phyloP scores from a whole-genome alignment of 345 rosid species.

The Arabis alpina region DNA sequence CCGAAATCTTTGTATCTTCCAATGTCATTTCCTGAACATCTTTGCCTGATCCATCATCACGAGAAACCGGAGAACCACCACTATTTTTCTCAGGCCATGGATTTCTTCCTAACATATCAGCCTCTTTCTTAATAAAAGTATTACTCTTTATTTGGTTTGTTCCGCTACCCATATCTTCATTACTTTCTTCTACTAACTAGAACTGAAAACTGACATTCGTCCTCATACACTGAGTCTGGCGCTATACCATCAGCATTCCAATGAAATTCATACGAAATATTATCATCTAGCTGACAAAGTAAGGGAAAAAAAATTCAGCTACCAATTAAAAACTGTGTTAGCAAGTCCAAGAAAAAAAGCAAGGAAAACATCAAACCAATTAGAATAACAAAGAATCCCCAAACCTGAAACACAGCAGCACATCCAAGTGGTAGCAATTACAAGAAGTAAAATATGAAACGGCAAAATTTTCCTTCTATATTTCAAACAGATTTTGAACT shows the following conservation, averaged over 20 bases:
- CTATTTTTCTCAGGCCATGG: slow-evolving; percentile 56
- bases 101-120: slow-evolving; percentile 58
- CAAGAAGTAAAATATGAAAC: neutral
- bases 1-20: slow-evolving; percentile 52
- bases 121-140: slow-evolving; percentile 41
- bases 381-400: neutral
- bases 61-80: slow-evolving; percentile 47
- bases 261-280: slow-evolving; percentile 57
- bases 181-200: slow-evolving; percentile 41
- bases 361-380: neutral
- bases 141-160: slow-evolving; percentile 37
- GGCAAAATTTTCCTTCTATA: neutral
- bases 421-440: slow-evolving; percentile 8
- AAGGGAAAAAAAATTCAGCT: slow-evolving; percentile 20
- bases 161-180: slow-evolving; percentile 47
- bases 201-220: slow-evolving; percentile 47
- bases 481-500: no score
- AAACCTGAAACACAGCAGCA: slow-evolving; percentile 21
- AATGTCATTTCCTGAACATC: slow-evolving; percentile 47
- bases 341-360: slow-evolving; percentile 3
- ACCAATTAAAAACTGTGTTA: slow-evolving; percentile 17
- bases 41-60: slow-evolving; percentile 48
- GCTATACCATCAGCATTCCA: slow-evolving; percentile 75
- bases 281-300: slow-evolving; percentile 60
- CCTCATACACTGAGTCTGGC: slow-evolving; percentile 53